phyloP scores from a whole-genome alignment of 768 basidiomycete genomes.

The Nidula microcarpa region DNA sequence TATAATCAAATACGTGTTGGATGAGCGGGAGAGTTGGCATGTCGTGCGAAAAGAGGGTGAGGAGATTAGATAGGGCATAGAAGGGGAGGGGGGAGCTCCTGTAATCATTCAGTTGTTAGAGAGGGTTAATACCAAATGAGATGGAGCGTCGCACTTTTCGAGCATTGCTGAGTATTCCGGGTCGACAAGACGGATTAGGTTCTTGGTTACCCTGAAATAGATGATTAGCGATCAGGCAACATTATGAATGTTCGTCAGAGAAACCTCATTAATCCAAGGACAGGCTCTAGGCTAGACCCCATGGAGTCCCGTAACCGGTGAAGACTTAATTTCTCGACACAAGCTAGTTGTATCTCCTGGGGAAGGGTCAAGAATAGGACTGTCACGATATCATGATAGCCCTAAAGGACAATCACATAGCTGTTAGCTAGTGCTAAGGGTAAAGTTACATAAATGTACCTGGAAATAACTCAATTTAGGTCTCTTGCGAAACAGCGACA shows the following conservation, averaged over 20 bases:
- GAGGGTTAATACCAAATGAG: background rate
- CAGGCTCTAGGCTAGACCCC: conserved; percentile 79
- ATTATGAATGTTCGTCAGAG: conserved; percentile 3
- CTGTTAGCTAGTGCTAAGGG: background rate
- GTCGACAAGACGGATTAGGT: conserved; percentile 70
- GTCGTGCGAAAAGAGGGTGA: conserved; percentile 92
- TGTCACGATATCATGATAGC: conserved; percentile 86
- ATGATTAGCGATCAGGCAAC: background rate
- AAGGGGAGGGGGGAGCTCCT: conserved; percentile 82
- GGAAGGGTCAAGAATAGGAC: conserved; percentile 79
- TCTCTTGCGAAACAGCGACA: conserved; percentile 69
- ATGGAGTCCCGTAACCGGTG: conserved; percentile 85
- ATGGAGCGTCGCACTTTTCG: conserved; percentile 45
- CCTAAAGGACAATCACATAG: background rate
- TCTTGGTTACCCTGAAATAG: conserved; percentile 60
- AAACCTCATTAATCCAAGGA: conserved; percentile 76
- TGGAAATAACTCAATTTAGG: conserved; percentile 83
- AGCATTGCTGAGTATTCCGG: conserved; percentile 65
- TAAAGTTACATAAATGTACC: conserved; percentile 27
- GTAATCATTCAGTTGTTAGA: conserved; percentile 1
- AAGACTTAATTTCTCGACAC: conserved; percentile 71
- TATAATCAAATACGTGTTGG: conserved; percentile 89
- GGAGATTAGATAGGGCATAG: conserved; percentile 83
- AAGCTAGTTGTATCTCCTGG: conserved; percentile 48
- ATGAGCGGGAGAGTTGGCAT: conserved; percentile 85